phyloP scores from a whole-genome alignment of 1,284 basidiomycete genomes.

The Phlebopus sp. region DNA sequence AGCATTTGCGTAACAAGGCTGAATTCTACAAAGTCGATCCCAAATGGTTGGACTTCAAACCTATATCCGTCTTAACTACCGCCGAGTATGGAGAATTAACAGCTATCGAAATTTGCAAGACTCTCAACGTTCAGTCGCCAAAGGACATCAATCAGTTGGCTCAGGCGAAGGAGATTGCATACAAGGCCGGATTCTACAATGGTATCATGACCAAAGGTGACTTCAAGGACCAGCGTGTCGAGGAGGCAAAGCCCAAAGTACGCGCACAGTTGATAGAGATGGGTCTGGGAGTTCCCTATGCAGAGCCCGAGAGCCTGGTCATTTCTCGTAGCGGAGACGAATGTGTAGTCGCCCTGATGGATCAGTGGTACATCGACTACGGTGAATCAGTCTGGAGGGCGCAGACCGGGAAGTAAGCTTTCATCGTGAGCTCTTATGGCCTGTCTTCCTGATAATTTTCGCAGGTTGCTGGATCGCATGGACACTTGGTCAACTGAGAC shows the following conservation, averaged over 20 bases:
- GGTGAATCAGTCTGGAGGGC: conserved; percentile 89
- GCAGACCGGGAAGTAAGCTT: conserved; percentile 75
- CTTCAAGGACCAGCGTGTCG: conserved; percentile 84
- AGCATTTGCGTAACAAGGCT: conserved; percentile 95
- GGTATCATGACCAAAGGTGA: conserved; percentile 90
- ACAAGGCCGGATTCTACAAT: conserved; percentile 98
- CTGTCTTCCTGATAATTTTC: background rate
- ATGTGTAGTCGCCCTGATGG: conserved; percentile 96
- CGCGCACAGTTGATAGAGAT: conserved; percentile 80
- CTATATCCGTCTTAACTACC: conserved; percentile 86
- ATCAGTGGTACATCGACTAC: conserved; percentile 99
- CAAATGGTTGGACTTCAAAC: conserved; percentile 84
- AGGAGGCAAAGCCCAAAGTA: conserved; percentile 91
- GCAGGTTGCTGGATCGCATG: conserved; percentile 80
- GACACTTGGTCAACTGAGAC: conserved; percentile 90
- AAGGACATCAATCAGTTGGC: conserved; percentile 92
- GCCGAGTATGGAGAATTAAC: conserved; percentile 91
- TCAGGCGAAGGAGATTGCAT: conserved; percentile 96
- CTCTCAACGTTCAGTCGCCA: conserved; percentile 94
- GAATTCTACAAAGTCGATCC: conserved; percentile 96
- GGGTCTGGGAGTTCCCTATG: conserved; percentile 85
- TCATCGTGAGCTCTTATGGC: background rate
- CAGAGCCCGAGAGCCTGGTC: conserved; percentile 93
- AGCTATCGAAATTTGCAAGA: conserved; percentile 83
- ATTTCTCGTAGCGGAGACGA: conserved; percentile 91